These are phyloP conservation scores for Trypanosoma platydactyli DNA, from an alignment of 208 protist species.

Conservation along the genomic window DNA sequence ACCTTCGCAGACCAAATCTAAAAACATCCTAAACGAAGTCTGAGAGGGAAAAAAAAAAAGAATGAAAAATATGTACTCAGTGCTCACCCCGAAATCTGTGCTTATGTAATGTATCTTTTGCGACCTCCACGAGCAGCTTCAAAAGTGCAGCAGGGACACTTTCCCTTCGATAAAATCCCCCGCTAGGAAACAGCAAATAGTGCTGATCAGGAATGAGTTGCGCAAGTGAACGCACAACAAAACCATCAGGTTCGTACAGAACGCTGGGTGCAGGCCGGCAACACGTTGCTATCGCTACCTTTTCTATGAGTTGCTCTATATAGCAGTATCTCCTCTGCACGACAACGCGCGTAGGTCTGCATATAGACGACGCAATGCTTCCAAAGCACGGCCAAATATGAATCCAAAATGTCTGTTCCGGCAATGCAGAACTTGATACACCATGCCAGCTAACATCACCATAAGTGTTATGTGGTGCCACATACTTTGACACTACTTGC, in stretches of 20 bases:
- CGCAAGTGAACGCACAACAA: conserved; percentile 23
- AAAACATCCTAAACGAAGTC: conserved; percentile 1
- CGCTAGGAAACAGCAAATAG: conserved; percentile 60
- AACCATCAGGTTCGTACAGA: conserved; percentile 51
- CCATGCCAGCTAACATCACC: background rate
- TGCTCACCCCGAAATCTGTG: background rate
- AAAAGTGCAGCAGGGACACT: conserved; percentile 42
- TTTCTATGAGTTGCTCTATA: conserved; percentile 52
- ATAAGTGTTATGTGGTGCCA: background rate
- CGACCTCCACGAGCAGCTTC: conserved; percentile 32
- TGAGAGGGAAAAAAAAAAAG: conserved; percentile 16
- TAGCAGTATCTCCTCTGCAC: conserved; percentile 38
- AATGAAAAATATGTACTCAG: conserved; percentile 18
- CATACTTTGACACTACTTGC: background rate
- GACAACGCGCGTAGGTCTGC: conserved; percentile 29
- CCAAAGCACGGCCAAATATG: conserved; percentile 65
- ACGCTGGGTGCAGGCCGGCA: conserved; percentile 51
- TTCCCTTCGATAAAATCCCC: conserved; percentile 42
- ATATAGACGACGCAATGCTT: conserved; percentile 15
- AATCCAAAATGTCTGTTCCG: conserved; percentile 44
- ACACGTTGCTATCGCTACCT: conserved; percentile 30
- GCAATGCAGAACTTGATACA: background rate
- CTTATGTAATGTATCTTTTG: conserved; percentile 17
- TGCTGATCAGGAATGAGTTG: conserved; percentile 44
- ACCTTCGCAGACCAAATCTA: too few species aligned